Percentiles rank a stretch among this genome's conserved stretches.
These are phyloP conservation scores for Candida berthetii DNA, from an alignment of 805 yeast genomes.

Conservation along the genomic window DNA sequence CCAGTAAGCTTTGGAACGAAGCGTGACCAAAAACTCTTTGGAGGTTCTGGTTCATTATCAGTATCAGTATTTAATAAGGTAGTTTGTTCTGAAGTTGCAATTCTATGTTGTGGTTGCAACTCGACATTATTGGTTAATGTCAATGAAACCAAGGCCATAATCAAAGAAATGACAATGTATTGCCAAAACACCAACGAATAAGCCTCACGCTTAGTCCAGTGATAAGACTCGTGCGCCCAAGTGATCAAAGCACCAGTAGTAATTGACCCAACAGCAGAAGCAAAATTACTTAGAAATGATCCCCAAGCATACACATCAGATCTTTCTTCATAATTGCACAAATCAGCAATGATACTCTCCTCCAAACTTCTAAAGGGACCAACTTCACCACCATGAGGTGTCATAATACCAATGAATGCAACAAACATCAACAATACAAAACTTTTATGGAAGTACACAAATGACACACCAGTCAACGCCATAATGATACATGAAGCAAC, in stretches of 20 bases:
- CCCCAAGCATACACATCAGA: conserved; percentile 72
- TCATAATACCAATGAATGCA: conserved; percentile 76
- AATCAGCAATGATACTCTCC: conserved; percentile 72
- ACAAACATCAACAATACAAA: conserved; percentile 53
- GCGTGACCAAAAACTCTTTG: background rate
- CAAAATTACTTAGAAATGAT: conserved; percentile 58
- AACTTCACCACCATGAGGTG: conserved; percentile 83
- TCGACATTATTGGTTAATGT: conserved; percentile 49
- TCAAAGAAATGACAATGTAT: conserved; percentile 46
- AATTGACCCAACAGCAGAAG: conserved; percentile 67
- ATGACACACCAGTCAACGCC: conserved; percentile 57
- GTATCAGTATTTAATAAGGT: no score
- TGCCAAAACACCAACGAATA: conserved; percentile 52
- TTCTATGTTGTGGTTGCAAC: background rate
- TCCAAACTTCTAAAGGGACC: conserved; percentile 85
- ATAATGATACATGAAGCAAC: conserved; percentile 57
- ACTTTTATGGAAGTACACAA: conserved; percentile 41
- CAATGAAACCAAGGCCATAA: conserved; percentile 43
- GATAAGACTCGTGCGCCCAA: conserved; percentile 23
- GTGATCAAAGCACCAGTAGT: conserved; percentile 54
- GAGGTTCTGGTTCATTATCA: no score
- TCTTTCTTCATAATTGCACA: conserved; percentile 55
- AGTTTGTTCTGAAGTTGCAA: no score
- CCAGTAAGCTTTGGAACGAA: background rate
- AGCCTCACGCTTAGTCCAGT: conserved; percentile 24